Percentiles rank a stretch among this genome's conserved stretches.
These are phyloP conservation scores for Monosporozyma aerobia DNA, from an alignment of 805 yeast genomes.

Conservation along the genomic window DNA sequence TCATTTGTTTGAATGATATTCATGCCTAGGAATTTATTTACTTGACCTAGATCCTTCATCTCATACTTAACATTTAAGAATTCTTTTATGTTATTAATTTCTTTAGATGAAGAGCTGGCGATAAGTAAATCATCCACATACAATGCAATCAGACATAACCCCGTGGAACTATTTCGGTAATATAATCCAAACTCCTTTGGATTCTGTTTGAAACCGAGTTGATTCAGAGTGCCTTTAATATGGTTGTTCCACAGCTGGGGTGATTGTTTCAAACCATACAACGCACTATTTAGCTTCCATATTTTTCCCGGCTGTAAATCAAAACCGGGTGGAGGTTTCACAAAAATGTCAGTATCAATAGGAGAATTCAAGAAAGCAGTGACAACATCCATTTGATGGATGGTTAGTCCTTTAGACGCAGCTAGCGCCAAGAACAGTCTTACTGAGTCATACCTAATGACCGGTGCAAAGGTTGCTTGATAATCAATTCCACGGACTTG, in stretches of 20 bases:
- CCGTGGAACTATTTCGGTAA: too few species aligned
- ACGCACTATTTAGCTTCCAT: constrained; percentile 8
- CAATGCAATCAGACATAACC: not conserved
- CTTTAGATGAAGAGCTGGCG: not conserved
- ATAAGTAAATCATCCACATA: constrained; percentile 8
- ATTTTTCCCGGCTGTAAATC: not conserved
- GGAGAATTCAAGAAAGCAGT: constrained; percentile 10
- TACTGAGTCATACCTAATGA: constrained; percentile 16
- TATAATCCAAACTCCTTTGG: constrained; percentile 4
- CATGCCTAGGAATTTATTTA: constrained; percentile 6
- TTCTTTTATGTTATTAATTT: not conserved
- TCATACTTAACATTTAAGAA: not conserved
- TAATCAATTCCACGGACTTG: constrained; percentile 22
- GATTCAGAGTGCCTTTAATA: constrained; percentile 21
- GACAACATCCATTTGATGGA: constrained; percentile 19
- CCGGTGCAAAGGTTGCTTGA: constrained; percentile 23
- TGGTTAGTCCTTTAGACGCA: not conserved
- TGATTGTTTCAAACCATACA: constrained; percentile 12
- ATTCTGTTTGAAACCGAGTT: constrained; percentile 13
- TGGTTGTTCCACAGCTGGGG: constrained; percentile 25
- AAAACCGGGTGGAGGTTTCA: constrained; percentile 5
- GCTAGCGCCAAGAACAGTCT: constrained; percentile 7
- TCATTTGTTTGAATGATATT: constrained; percentile 1
- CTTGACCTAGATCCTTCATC: constrained; percentile 6
- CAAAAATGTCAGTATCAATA: not conserved